phyloP scores from a whole-genome alignment of 1,284 basidiomycete genomes.

The Violaceomyces palustris region DNA sequence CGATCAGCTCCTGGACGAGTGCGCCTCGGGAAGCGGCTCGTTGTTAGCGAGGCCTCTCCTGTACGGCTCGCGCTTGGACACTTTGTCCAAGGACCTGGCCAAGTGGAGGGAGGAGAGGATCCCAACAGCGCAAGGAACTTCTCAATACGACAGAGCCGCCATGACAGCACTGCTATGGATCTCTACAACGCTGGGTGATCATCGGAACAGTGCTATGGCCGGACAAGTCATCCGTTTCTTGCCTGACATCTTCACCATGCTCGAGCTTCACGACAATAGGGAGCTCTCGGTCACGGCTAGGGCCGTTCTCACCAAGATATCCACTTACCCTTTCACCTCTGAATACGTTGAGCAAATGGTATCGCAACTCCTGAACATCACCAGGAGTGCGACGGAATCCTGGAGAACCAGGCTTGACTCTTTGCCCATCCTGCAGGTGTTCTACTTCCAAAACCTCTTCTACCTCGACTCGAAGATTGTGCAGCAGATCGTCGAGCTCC shows the following conservation, averaged over 20 bases:
- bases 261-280: constrained; percentile 49
- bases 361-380: constrained; percentile 32
- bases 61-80: constrained; percentile 58
- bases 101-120: constrained; percentile 48
- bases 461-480: constrained; percentile 26
- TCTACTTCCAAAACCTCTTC: constrained; percentile 51
- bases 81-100: constrained; percentile 44
- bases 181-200: constrained; percentile 46
- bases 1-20: constrained; percentile 64
- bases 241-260: constrained; percentile 48
- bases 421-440: constrained; percentile 47
- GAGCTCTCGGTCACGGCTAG: constrained; percentile 40
- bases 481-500: constrained; percentile 33
- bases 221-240: constrained; percentile 42
- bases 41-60: constrained; percentile 58
- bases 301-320: constrained; percentile 40
- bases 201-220: constrained; percentile 40
- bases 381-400: constrained; percentile 33
- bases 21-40: constrained; percentile 59
- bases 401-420: constrained; percentile 48
- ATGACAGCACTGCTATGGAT: constrained; percentile 46
- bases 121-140: constrained; percentile 53
- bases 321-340: constrained; percentile 35
- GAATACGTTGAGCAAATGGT: constrained; percentile 31
- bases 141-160: constrained; percentile 45